Evolutionary conservation across 2,329 filamentous ascomycete genomes (phyloP), one percentile per base, ranked within the genome.

Genomic region (Beauveria asiatica): DNA sequence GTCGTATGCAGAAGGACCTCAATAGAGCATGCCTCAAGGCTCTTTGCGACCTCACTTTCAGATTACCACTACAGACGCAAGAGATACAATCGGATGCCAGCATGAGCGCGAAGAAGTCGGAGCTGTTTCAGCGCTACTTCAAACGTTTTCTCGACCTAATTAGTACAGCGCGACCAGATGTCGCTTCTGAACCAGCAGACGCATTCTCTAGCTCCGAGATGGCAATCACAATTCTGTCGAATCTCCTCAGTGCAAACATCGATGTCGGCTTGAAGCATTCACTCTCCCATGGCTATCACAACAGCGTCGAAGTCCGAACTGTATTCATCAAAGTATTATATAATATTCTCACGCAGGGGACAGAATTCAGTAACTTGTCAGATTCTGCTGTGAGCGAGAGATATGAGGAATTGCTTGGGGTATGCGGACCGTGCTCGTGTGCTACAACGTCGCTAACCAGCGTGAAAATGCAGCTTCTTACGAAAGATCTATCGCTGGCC

Each of bases 101-200:
- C 49, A 84, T 83, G 57, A 87, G 84, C 64, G 86, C 88, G 69
- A 77, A 86, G 57, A 88, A 88, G 68, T 86, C 83, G 1, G 83
- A 88, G 66, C 85, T 88, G 81, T 89, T 89, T 67, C 84, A 87
- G 63, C 84, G 81, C 7, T 89, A 89, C 69, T 88, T 89, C 72
- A 88, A 86, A 63, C 78, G 84, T 8, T 88, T 89, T 66, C 74
- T 89, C 21, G 86, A 84, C 0, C 73, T 89, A 5, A 75, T 89
- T 30, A 86, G 86, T 62, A 76, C 83, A 54, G 83, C 87, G 59
- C 71, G 78, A 0, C 66, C 73, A 1, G 78, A 81, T 5, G 67
- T 73, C 42, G 69, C 70, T n/a, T 73, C 75, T 57, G 71, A 68
- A 8, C 82, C 85, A 44, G 58, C 67, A 45, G 84, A 86, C 53